These are phyloP conservation scores for Astrocystis sublimbata DNA, from an alignment of 495 filamentous ascomycete genomes.

Conservation along the genomic window DNA sequence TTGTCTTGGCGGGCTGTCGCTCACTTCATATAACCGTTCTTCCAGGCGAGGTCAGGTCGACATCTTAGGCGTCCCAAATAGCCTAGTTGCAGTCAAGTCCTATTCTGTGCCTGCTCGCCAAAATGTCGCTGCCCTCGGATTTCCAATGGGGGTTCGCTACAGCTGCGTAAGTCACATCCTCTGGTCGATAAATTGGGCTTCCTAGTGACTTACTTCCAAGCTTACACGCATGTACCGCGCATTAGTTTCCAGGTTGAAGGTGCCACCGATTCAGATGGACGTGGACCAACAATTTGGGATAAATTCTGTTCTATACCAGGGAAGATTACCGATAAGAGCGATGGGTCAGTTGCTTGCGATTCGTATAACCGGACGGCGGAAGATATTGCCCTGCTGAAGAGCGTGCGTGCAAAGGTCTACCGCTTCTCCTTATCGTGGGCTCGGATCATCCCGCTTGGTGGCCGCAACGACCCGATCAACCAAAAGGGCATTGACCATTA, in stretches of 20 bases:
- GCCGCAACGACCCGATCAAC: constrained; percentile 63
- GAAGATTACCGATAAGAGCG: constrained; percentile 70
- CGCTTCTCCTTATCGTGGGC: constrained; percentile 78
- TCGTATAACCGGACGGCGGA: constrained; percentile 72
- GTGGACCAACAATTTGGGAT: constrained; percentile 76
- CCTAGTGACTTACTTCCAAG: constrained; percentile 4
- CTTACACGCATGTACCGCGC: constrained; percentile 23
- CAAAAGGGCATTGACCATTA: constrained; percentile 61
- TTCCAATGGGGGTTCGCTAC: constrained; percentile 86
- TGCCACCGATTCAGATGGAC: constrained; percentile 64
- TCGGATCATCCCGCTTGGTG: constrained; percentile 67
- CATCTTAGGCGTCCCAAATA: constrained; percentile 21
- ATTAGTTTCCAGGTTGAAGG: constrained; percentile 77
- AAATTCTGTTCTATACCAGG: constrained; percentile 71
- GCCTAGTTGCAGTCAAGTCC: constrained; percentile 19
- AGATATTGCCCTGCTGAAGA: constrained; percentile 72
- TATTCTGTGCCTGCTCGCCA: constrained; percentile 18
- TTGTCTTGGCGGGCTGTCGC: constrained; percentile 26
- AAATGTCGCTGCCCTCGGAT: constrained; percentile 64
- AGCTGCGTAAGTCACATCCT: constrained; percentile 56
- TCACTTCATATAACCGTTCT: constrained; percentile 29
- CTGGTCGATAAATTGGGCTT: background rate
- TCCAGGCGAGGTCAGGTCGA: constrained; percentile 27
- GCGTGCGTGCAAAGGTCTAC: constrained; percentile 63
- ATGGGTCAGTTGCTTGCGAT: constrained; percentile 71